Evolutionary conservation across 2,329 filamentous ascomycete species (phyloP).

Genomic region (Cytospora leucostoma): DNA sequence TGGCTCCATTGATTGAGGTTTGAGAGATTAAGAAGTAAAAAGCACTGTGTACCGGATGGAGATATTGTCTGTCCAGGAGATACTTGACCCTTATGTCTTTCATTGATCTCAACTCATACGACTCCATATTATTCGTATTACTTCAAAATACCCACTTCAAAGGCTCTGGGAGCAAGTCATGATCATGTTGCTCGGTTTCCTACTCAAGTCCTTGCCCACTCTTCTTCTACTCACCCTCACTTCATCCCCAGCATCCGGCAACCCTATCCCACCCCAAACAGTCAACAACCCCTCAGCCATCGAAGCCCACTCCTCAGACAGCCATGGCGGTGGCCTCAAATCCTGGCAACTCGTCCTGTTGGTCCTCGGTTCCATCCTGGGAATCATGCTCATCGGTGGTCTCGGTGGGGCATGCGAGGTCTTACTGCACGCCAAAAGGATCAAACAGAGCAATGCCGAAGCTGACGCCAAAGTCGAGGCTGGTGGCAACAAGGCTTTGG

Average conservation of each 20-base stretch:
- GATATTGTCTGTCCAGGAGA: not conserved
- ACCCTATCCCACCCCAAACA: not conserved
- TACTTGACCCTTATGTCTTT: not conserved
- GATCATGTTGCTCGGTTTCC: not conserved
- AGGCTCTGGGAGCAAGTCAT: not conserved
- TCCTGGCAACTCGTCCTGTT: conserved; percentile 14
- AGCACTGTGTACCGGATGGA: not conserved
- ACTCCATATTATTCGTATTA: too few species aligned
- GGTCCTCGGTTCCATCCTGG: conserved; percentile 5
- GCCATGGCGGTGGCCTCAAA: not conserved
- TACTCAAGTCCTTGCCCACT: not conserved
- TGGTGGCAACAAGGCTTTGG: not conserved
- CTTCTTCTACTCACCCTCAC: not conserved
- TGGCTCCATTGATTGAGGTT: too few species aligned
- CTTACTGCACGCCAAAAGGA: conserved; percentile 11
- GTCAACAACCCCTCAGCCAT: not conserved
- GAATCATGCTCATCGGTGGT: conserved; percentile 16
- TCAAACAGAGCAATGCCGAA: conserved; percentile 17
- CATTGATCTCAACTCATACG: not conserved
- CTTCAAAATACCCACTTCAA: not conserved
- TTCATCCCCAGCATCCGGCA: not conserved
- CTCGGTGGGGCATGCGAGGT: conserved; percentile 23
- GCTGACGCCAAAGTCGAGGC: conserved; percentile 13
- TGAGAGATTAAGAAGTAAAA: not conserved
- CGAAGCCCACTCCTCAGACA: not conserved